Conservation (phyloP, 148 eudicot genomes). For the Pouteria glomerata region DNA sequence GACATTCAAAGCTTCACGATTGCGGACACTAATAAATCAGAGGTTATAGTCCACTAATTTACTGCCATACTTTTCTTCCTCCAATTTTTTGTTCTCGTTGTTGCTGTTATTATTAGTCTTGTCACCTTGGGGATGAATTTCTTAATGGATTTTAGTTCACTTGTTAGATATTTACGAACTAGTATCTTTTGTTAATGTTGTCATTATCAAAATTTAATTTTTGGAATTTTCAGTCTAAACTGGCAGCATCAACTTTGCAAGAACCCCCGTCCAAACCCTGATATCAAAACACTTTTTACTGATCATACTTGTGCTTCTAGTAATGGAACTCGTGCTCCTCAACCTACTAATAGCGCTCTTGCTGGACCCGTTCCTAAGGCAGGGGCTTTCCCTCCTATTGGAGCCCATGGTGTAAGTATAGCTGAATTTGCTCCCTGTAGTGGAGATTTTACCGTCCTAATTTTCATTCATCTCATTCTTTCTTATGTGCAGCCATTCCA, state of each 20-base stretch:
- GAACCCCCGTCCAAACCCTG: constrained; percentile 61
- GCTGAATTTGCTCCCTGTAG: not conserved
- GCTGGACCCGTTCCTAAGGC: constrained; percentile 44
- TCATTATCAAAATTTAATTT: too few relatives aligned
- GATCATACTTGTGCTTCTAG: constrained; percentile 52
- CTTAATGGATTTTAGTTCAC: not conserved
- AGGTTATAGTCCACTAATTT: constrained; percentile 26
- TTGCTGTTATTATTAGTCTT: not conserved
- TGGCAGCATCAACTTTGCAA: constrained; percentile 72
- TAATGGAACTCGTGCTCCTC: constrained; percentile 44
- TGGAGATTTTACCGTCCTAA: not conserved
- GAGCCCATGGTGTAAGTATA: constrained; percentile 45
- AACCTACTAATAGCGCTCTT: constrained; percentile 40
- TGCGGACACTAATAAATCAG: constrained; percentile 54
- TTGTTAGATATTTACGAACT: not conserved
- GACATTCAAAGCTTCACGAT: constrained; percentile 48
- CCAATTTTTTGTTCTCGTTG: not conserved
- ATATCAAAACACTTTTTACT: constrained; percentile 54
- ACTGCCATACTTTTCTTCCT: not conserved
- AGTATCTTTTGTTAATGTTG: not conserved
- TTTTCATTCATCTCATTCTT: not conserved
- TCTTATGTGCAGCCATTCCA: constrained; percentile 57
- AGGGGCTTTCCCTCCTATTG: constrained; percentile 51
- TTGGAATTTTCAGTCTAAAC: constrained; percentile 42
- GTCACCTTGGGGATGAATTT: not conserved